A percentile compares a stretch with the other conserved stretches of the same genome.
Evolutionary conservation across 2,329 filamentous ascomycete species (phyloP).

Genomic region (Nakataea oryzae): DNA sequence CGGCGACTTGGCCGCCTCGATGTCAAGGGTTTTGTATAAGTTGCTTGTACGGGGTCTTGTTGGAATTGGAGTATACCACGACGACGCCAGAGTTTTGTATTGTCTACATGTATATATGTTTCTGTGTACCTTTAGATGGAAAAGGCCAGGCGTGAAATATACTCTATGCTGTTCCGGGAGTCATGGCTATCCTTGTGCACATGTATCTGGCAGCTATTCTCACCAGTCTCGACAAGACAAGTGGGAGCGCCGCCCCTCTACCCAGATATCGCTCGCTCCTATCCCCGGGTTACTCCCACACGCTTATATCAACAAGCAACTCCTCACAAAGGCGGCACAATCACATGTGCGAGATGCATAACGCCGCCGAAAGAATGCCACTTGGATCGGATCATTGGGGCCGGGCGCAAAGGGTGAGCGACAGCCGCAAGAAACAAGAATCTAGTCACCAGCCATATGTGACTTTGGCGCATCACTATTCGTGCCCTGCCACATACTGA

Average conservation of each 20-base stretch:
- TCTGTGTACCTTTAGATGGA: too few relatives aligned
- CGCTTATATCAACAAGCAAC: background rate
- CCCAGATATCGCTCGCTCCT: too few relatives aligned
- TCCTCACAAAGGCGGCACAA: too few relatives aligned
- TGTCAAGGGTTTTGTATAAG: background rate
- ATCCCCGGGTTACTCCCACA: too few relatives aligned
- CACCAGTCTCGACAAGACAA: too few relatives aligned
- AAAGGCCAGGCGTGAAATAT: too few relatives aligned
- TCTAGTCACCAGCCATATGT: background rate
- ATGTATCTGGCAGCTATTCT: too few relatives aligned
- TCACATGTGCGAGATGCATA: background rate
- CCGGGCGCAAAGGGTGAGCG: background rate
- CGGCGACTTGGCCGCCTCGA: background rate
- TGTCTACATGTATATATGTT: background rate
- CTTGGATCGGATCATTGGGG: background rate
- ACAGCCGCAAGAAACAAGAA: background rate
- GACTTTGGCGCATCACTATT: background rate
- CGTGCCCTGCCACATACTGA: background rate
- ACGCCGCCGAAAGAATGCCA: background rate
- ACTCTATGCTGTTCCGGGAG: too few relatives aligned
- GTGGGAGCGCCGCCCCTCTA: too few relatives aligned
- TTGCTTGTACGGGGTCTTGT: background rate
- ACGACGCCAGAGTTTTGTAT: background rate
- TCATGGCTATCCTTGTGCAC: too few relatives aligned
- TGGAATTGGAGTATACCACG: background rate